Base-by-base conservation (phyloP, 768 basidiomycete genomes). In the Phaffia tasmanica region DNA sequence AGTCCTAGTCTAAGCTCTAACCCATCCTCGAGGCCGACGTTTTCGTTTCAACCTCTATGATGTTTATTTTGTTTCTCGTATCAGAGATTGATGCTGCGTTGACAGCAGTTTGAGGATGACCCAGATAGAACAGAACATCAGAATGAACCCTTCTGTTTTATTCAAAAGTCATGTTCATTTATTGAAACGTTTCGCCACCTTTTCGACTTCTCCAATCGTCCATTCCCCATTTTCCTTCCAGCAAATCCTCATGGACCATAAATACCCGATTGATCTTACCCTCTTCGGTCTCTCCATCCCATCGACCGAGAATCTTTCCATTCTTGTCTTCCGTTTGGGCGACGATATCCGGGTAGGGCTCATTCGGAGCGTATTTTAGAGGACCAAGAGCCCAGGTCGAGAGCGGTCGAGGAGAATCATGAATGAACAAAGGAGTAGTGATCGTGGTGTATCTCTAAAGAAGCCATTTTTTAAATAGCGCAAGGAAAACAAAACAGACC, bases 161-260 rank as follows among this genome's bases (percentile, higher is more conserved):
- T 11, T 42, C 35, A 11, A 11, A 5, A 11, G 4, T 42, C 35
- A 42, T 42, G 11, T 42, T 42, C 35, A 42, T 42, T 42, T 11
- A 42, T 5, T 42, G 35, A 11, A 42, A 42, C 35, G 35, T 5
- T 42, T 42, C 35, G 11, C 35, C 35, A 11, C 35, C 35, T 42
- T 49, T 61, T 46, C 23, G 46, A 49, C 59, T 61, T 32, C 66
- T 62, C 66, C 66, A 67, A 21, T 47, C 47, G 25, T 62, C 66
- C 61, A 67, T 29, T 7, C 66, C 66, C 66, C 66, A 67, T 9
- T 55, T 42, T 11, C 66, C 66, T 35, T 63, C 54, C 35, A 67
- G 42, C 60, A 67, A 47, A 14, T 67, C 66, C 61, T 67, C 66
- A 50, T 67, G 66, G 23, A 67, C 66, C 59, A 62, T 62, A 35